Evolutionary conservation across 768 basidiomycete species (phyloP), one percentile per base, ranked within the genome.

Genomic region (Scleroderma bovista): DNA sequence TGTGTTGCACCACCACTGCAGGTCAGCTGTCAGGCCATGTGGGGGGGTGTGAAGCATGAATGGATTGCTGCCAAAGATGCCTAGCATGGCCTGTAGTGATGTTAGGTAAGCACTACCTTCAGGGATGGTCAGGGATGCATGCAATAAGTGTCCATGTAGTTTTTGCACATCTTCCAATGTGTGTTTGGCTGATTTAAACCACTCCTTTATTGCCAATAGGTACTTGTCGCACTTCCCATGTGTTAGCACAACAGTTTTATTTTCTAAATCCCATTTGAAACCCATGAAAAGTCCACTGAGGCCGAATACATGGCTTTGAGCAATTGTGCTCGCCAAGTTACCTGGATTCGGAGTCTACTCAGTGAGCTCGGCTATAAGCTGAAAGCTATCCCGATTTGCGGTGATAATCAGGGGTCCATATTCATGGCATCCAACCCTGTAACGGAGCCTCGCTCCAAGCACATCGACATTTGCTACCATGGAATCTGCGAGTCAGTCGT

Each of bases 51-150:
- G 58, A 23, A 60, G 69, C 37, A 52, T 42, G 60, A 67, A 66
- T 33, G 69, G 72, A 57, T 51, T 20, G 34, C 67, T 23, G 46
- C 44, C n/a, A 48, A 57, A 69, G 5, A 59, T 40, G 2, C 55
- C 59, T 7, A 75, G 50, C 57, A 75, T 66, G 50, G 60, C 22
- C 48, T 76, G 71, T 52, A 77, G 50, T 26, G 33, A 44, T 49
- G 69, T 73, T 54, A 77, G 66, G 55, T 70, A 72, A 10, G 75
- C 69, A 6, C 70, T 62, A 29, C 64, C 66, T n/a, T 1, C 40
- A 6, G 68, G 65, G 9, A 70, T 41, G 6, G 75, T 57, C 2
- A 62, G 50, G 22, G 57, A 61, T 0, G 68, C 50, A 34, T 76
- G 75, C 0, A 70, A 54, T 0, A 77, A 62, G 39, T 75, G 73